These are phyloP conservation scores for Acrodontium crateriforme DNA, from an alignment of 2,329 filamentous ascomycete species.

Conservation along the genomic window DNA sequence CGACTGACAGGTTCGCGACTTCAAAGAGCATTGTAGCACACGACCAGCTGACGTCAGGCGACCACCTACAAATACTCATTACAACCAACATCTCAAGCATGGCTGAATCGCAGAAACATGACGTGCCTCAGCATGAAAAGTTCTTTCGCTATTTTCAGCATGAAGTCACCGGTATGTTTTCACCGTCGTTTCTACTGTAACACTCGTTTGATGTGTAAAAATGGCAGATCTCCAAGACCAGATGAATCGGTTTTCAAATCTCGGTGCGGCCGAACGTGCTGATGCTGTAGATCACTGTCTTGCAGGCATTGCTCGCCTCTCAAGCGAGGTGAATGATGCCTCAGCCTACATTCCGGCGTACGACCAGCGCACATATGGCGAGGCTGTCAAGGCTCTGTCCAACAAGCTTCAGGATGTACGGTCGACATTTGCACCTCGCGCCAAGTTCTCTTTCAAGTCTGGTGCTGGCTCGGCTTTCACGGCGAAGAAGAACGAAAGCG, in stretches of 20 bases:
- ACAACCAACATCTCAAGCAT: no score
- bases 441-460: conserved; percentile 70
- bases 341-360: conserved; percentile 73
- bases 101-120: no score
- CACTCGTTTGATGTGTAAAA: no score
- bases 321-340: conserved; percentile 73
- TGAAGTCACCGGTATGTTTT: conserved; percentile 49
- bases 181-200: conserved; percentile 1
- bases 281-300: conserved; percentile 72
- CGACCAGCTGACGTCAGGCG: no score
- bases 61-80: no score
- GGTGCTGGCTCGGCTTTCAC: neutral
- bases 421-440: conserved; percentile 54
- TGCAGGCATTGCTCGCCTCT: conserved; percentile 64
- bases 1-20: no score
- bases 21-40: no score
- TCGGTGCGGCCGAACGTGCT: conserved; percentile 55
- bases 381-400: conserved; percentile 68
- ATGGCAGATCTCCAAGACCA: conserved; percentile 59
- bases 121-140: no score
- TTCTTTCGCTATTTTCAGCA: conserved; percentile 78
- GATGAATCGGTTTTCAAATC: conserved; percentile 55
- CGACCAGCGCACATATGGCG: conserved; percentile 73
- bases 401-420: conserved; percentile 63
- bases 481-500: conserved; percentile 22